Conservation (phyloP, 495 filamentous ascomycete species). For the Aspergillus avenaceus region DNA sequence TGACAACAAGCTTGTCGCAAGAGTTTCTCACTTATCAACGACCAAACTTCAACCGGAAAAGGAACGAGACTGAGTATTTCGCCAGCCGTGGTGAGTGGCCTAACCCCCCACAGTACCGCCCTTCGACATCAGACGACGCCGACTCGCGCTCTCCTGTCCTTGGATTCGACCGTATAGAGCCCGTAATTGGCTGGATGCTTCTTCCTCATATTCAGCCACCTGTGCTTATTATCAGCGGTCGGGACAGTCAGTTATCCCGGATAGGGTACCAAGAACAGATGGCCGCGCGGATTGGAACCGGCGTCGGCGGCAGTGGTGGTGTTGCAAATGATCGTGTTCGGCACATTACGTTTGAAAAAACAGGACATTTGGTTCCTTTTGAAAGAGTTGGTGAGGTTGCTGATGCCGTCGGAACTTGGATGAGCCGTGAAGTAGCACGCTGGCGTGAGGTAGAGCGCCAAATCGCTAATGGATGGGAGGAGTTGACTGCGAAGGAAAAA, state of each 20-base stretch:
- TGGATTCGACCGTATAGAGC: conserved; percentile 65
- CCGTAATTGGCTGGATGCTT: conserved; percentile 44
- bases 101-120: conserved; percentile 19
- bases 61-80: conserved; percentile 9
- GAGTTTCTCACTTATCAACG: conserved; percentile 41
- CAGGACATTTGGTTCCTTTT: conserved; percentile 12
- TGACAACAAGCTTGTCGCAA: conserved; percentile 47
- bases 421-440: conserved; percentile 46
- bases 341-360: conserved; percentile 9
- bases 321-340: conserved; percentile 18
- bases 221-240: conserved; percentile 67
- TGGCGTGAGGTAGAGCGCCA: conserved; percentile 53
- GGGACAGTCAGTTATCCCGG: conserved; percentile 48
- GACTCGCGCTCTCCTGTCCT: conserved; percentile 12
- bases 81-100: conserved; percentile 1
- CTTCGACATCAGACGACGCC: conserved; percentile 15
- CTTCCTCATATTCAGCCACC: conserved; percentile 61
- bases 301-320: conserved; percentile 32
- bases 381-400: conserved; percentile 9
- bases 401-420: conserved; percentile 15
- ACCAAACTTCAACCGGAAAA: conserved; percentile 17
- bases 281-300: conserved; percentile 20
- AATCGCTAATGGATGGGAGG: conserved; percentile 45
- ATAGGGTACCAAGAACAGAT: conserved; percentile 10
- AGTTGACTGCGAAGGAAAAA: conserved; percentile 36